These are phyloP conservation scores for Millerozyma miso DNA, from an alignment of 805 yeast species.

Conservation along the genomic window DNA sequence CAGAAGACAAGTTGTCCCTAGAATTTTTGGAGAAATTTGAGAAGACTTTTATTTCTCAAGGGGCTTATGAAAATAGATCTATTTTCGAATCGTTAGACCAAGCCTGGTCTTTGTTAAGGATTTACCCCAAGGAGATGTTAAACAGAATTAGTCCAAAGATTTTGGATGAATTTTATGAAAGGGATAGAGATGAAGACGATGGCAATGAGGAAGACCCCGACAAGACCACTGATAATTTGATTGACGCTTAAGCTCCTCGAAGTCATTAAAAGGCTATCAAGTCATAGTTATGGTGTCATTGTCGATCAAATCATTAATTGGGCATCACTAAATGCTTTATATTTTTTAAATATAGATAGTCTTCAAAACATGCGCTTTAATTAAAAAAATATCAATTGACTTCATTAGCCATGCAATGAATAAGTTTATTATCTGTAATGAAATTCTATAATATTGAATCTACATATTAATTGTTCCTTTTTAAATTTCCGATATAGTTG, in stretches of 20 bases:
- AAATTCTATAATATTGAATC: neutral
- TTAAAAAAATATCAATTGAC: neutral
- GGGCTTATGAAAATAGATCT: conserved; percentile 94
- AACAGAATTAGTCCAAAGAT: conserved; percentile 98
- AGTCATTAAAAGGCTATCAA: neutral
- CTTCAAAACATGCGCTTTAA: neutral
- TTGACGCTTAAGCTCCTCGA: conserved; percentile 29
- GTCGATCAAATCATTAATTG: neutral
- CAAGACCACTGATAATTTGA: conserved; percentile 36
- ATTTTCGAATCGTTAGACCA: conserved; percentile 93
- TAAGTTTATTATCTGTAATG: too few relatives aligned
- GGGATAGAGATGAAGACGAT: conserved; percentile 63
- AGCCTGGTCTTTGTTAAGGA: conserved; percentile 97
- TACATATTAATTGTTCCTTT: conserved; percentile 5
- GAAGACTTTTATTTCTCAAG: conserved; percentile 91
- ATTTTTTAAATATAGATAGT: neutral
- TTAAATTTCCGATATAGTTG: conserved; percentile 71
- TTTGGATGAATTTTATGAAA: conserved; percentile 89
- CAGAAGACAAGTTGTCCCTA: conserved; percentile 94
- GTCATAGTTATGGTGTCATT: too few relatives aligned
- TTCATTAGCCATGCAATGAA: neutral
- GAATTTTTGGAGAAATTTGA: conserved; percentile 98
- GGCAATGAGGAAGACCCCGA: conserved; percentile 37
- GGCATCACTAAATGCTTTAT: conserved; percentile 1
- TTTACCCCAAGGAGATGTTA: conserved; percentile 97